Conservation (phyloP, 768 basidiomycete species). For the Termitomyces sp. region DNA sequence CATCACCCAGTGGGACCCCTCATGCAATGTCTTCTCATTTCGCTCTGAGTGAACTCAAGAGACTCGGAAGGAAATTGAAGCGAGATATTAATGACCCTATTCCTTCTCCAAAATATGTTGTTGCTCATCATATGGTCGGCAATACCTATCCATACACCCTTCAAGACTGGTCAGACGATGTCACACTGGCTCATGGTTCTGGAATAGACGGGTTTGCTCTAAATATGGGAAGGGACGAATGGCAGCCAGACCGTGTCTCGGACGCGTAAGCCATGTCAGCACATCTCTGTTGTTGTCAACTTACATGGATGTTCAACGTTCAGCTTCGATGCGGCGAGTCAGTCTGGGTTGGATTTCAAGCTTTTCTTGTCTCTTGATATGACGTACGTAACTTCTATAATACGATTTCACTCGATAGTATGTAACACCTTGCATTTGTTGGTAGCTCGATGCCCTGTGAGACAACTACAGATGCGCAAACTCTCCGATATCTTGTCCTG, state of each 20-base stretch:
- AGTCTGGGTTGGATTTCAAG: slow-evolving; percentile 56
- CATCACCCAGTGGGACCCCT: neutral
- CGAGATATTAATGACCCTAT: slow-evolving; percentile 7
- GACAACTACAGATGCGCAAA: slow-evolving; percentile 41
- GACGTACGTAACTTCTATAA: slow-evolving; percentile 42
- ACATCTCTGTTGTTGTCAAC: neutral
- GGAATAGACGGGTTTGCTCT: slow-evolving; percentile 72
- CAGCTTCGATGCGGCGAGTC: slow-evolving; percentile 54
- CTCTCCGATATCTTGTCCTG: slow-evolving; percentile 50
- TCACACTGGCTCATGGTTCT: slow-evolving; percentile 48
- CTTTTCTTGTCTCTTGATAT: slow-evolving; percentile 80
- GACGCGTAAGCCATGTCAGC: slow-evolving; percentile 48
- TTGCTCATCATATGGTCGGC: slow-evolving; percentile 63
- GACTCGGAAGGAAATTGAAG: neutral
- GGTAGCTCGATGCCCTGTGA: slow-evolving; percentile 53
- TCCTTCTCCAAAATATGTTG: slow-evolving; percentile 39
- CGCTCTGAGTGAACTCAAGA: neutral
- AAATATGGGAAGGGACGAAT: slow-evolving; percentile 62
- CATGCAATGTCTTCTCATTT: neutral
- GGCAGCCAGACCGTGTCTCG: slow-evolving; percentile 59
- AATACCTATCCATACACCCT: slow-evolving; percentile 62
- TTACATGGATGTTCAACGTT: neutral
- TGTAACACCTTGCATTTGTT: neutral
- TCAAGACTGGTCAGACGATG: slow-evolving; percentile 47
- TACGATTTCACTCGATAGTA: neutral